Evolutionary conservation across 73 alveolate species (phyloP).

Genomic region (Chromera velia): DNA sequence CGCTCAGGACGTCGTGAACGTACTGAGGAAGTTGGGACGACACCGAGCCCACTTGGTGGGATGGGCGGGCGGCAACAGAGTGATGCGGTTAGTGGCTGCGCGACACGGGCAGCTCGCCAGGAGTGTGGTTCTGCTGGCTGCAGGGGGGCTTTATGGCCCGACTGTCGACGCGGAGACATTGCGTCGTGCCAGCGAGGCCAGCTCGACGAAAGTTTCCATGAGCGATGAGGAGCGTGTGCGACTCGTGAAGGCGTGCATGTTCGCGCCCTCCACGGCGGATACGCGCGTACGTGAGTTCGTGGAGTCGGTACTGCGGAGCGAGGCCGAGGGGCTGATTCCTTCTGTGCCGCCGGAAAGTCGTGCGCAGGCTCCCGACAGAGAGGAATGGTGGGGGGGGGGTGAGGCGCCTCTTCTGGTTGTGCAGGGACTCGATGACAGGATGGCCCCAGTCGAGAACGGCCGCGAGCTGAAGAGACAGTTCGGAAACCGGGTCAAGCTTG

Average conservation of each 20-base stretch:
- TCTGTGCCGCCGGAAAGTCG: background rate
- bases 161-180: background rate
- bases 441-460: conserved; percentile 5
- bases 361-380: background rate
- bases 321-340: background rate
- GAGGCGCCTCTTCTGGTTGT: background rate
- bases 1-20: background rate
- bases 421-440: background rate
- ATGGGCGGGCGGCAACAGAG: conserved; percentile 1
- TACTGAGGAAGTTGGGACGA: background rate
- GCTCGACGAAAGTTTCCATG: background rate
- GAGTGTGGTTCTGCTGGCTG: background rate
- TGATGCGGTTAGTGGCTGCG: background rate
- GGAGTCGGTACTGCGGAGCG: background rate
- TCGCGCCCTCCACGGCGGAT: background rate
- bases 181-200: background rate
- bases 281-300: background rate
- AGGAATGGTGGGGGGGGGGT: background rate
- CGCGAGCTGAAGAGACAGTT: background rate
- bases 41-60: background rate
- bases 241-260: background rate
- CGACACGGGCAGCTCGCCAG: background rate
- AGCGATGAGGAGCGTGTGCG: background rate
- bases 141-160: background rate
- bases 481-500: background rate